phyloP scores from a whole-genome alignment of 78 protist species.

The Pigoraptor vietnamica region DNA sequence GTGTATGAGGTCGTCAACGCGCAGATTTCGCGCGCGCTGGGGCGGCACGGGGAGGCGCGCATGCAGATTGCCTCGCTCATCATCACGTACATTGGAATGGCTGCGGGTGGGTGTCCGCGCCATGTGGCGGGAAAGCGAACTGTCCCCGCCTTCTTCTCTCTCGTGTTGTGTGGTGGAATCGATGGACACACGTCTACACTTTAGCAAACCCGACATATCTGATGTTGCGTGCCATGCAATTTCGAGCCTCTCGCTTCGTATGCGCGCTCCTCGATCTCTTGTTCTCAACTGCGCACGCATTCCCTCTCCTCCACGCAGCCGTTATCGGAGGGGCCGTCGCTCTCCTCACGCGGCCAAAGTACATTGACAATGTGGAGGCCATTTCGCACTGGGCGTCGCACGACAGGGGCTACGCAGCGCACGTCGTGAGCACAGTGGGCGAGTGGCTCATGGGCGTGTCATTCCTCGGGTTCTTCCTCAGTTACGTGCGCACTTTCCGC shows the following conservation, averaged over 20 bases:
- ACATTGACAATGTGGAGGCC: not conserved
- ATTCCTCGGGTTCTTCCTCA: not conserved
- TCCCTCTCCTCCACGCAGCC: not conserved
- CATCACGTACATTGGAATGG: not conserved
- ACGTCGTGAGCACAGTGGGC: not conserved
- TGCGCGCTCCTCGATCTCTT: no score
- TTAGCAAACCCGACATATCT: no score
- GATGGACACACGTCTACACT: no score
- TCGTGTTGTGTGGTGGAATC: no score
- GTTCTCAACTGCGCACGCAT: not conserved
- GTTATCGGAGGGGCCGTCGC: not conserved
- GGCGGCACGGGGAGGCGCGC: not conserved
- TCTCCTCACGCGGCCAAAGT: not conserved
- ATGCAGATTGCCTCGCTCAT: not conserved
- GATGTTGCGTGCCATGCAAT: no score
- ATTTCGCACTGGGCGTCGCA: not conserved
- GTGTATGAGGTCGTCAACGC: not conserved
- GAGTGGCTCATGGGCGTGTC: not conserved
- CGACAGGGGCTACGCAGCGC: not conserved
- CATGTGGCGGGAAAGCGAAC: no score
- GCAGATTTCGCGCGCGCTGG: not conserved
- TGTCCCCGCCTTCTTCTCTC: no score
- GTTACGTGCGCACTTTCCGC: not conserved
- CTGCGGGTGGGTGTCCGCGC: not conserved
- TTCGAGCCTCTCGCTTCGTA: no score